Evolutionary conservation across 805 yeast species (phyloP).

Genomic region (Wickerhamiella domercqiae): DNA sequence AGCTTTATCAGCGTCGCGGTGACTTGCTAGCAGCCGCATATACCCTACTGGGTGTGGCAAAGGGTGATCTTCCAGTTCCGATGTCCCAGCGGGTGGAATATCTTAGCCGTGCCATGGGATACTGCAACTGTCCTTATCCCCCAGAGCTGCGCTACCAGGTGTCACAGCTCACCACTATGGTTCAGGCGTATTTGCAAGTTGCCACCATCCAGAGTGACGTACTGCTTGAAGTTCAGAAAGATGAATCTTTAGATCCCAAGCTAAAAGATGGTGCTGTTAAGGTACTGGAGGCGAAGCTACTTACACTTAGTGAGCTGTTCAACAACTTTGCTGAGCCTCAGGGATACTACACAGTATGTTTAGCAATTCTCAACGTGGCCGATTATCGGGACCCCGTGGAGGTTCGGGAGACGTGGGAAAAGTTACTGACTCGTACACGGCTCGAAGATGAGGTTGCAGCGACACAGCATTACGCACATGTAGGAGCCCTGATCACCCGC

Average conservation of each 20-base stretch:
- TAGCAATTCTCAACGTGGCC: constrained; percentile 63
- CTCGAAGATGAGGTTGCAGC: constrained; percentile 18
- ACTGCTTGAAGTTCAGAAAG: constrained; percentile 26
- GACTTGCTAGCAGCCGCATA: constrained; percentile 73
- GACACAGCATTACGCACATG: constrained; percentile 24
- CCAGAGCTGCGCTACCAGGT: constrained; percentile 63
- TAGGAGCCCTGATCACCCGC: constrained; percentile 26
- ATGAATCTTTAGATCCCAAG: constrained; percentile 16
- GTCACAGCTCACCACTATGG: constrained; percentile 49
- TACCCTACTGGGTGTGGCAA: constrained; percentile 55
- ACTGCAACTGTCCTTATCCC: constrained; percentile 72
- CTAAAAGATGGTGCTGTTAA: constrained; percentile 35
- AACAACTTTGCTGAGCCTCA: constrained; percentile 78
- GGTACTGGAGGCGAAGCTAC: constrained; percentile 46
- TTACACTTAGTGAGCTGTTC: constrained; percentile 62
- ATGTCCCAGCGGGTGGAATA: constrained; percentile 70
- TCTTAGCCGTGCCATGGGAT: constrained; percentile 82
- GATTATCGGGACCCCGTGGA: constrained; percentile 78
- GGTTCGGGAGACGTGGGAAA: constrained; percentile 66
- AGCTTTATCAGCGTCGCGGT: constrained; percentile 70
- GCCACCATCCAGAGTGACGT: constrained; percentile 72
- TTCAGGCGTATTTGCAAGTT: constrained; percentile 71
- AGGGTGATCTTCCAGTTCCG: constrained; percentile 50
- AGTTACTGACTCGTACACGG: constrained; percentile 41
- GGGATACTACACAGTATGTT: constrained; percentile 71